A percentile compares a stretch with the other conserved stretches of the same genome.
Conservation (phyloP, 176 grass and related monocot species). For the Avena atlantica region DNA sequence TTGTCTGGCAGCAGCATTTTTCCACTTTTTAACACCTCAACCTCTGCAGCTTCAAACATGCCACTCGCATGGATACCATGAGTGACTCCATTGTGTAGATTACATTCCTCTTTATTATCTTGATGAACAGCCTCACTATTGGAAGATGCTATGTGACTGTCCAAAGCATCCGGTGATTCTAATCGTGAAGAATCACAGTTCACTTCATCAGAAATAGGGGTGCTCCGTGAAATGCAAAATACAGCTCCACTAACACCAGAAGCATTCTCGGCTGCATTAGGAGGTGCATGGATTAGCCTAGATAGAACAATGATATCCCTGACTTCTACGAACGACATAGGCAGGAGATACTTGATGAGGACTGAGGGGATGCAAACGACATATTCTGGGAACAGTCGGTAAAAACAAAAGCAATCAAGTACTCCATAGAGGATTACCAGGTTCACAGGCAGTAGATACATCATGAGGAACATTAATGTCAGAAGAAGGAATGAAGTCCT, state of each 20-base stretch:
- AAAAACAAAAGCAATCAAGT: slow-evolving; percentile 36
- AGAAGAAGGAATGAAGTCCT: slow-evolving; percentile 18
- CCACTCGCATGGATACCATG: not conserved
- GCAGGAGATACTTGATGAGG: too few relatives aligned
- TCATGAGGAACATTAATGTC: not conserved
- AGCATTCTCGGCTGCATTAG: slow-evolving; percentile 35
- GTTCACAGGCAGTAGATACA: not conserved
- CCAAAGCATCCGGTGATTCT: slow-evolving; percentile 10
- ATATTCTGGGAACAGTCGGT: not conserved
- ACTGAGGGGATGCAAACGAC: not conserved
- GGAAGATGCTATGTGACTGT: not conserved
- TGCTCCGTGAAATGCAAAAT: slow-evolving; percentile 13
- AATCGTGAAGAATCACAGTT: slow-evolving; percentile 5
- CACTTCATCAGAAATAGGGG: slow-evolving; percentile 3
- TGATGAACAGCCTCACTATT: not conserved
- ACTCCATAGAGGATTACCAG: slow-evolving; percentile 30
- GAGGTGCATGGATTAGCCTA: not conserved
- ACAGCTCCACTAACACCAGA: slow-evolving; percentile 30
- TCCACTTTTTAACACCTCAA: not conserved
- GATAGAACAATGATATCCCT: not conserved
- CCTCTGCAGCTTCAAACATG: slow-evolving; percentile 10
- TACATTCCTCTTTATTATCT: not conserved
- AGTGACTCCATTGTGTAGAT: not conserved
- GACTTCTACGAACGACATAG: not conserved
- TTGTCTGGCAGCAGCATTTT: not conserved